Percentiles rank a stretch among this genome's conserved stretches.
phyloP scores from a whole-genome alignment of 768 basidiomycete genomes.

The Pleurotus giganteus region DNA sequence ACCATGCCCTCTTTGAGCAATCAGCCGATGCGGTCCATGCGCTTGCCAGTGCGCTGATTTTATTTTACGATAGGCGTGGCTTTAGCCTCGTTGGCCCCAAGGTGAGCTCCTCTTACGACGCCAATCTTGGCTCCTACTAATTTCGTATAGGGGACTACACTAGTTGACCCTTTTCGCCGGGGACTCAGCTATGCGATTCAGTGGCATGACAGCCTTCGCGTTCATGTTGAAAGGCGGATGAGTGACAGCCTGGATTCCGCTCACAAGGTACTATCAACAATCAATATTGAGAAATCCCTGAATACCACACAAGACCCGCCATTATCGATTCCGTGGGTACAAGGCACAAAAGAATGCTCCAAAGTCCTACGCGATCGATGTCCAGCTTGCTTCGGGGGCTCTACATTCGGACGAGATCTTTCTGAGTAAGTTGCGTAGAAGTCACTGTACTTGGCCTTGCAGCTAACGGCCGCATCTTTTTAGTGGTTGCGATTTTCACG shows the following conservation, averaged over 20 bases:
- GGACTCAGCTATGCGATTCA: conserved; percentile 22
- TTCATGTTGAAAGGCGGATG: conserved; percentile 14
- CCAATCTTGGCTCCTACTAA: too few relatives aligned
- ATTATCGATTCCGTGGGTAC: too few relatives aligned
- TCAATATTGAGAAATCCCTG: too few relatives aligned
- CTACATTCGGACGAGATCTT: conserved; percentile 2
- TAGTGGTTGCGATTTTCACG: conserved; percentile 6
- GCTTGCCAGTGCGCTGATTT: conserved; percentile 13
- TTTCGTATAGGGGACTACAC: conserved; percentile 17
- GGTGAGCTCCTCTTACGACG: background rate
- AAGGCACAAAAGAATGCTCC: background rate
- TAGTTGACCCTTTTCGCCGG: conserved; percentile 29
- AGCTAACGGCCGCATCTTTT: background rate
- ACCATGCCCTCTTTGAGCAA: conserved; percentile 17
- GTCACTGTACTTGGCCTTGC: background rate
- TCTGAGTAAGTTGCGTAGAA: background rate
- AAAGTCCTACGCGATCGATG: background rate
- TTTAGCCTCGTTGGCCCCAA: conserved; percentile 2
- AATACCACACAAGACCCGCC: too few relatives aligned
- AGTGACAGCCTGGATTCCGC: background rate
- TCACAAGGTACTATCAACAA: too few relatives aligned
- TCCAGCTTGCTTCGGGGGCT: conserved; percentile 9
- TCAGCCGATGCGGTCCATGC: conserved; percentile 19
- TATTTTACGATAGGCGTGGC: conserved; percentile 13
- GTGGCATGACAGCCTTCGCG: conserved; percentile 25